Conservation (phyloP, 2,329 filamentous ascomycete species). For the Pyricularia grisea region DNA sequence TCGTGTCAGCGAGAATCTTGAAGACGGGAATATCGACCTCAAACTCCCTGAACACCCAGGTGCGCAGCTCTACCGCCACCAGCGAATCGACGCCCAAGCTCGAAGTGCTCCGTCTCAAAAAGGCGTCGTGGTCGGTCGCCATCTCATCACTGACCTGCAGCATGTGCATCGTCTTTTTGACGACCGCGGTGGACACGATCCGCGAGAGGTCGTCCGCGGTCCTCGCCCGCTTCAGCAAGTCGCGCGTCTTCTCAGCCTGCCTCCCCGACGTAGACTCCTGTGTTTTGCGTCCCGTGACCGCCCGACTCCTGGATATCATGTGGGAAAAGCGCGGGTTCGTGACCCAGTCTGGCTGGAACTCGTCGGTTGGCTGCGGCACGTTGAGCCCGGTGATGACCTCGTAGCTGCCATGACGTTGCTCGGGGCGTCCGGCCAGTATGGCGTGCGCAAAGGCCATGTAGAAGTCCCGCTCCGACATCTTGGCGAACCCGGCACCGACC, state of each 20-base stretch:
- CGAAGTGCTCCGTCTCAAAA: not conserved
- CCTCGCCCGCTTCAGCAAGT: not conserved
- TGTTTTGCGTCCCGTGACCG: not conserved
- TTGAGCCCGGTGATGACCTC: slow-evolving; percentile 2
- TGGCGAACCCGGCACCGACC: not conserved
- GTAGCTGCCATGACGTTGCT: not conserved
- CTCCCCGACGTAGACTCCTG: not conserved
- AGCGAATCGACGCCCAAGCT: slow-evolving; percentile 18
- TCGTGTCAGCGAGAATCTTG: slow-evolving; percentile 27
- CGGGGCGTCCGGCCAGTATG: not conserved
- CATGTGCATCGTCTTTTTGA: not conserved
- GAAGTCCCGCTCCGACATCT: slow-evolving; percentile 4
- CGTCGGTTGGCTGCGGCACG: not conserved
- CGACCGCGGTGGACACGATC: not conserved
- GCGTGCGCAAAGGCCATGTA: slow-evolving; percentile 1
- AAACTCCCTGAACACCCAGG: slow-evolving; percentile 37
- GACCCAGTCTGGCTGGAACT: not conserved
- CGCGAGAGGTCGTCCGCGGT: not conserved
- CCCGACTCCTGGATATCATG: not conserved
- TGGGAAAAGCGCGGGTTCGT: not conserved
- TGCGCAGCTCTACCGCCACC: slow-evolving; percentile 25
- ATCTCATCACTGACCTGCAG: not conserved
- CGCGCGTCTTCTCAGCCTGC: not conserved
- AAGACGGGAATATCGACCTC: slow-evolving; percentile 33
- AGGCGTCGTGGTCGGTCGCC: not conserved